Conservation (phyloP, 192 early-diverging fungal species). For the Umbelopsis ramanniana region DNA sequence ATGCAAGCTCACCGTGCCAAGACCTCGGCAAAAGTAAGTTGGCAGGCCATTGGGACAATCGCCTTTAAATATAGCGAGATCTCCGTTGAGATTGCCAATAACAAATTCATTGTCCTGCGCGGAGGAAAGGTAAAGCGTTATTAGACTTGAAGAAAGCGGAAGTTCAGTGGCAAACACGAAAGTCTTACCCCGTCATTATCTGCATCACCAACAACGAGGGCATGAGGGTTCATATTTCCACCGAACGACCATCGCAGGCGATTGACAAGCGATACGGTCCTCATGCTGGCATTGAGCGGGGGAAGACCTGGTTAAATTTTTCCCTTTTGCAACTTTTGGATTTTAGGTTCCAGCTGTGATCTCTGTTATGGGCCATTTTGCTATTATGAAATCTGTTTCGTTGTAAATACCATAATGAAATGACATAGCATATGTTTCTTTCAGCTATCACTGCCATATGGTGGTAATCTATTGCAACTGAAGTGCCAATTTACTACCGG, state of each 20-base stretch:
- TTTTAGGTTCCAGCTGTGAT: no score
- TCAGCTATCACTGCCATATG: no score
- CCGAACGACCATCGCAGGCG: conserved; percentile 55
- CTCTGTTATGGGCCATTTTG: no score
- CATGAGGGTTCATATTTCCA: conserved; percentile 63
- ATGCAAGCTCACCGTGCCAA: conserved; percentile 52
- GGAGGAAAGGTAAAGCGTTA: no score
- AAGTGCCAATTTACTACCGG: no score
- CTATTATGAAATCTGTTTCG: no score
- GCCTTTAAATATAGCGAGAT: conserved; percentile 61
- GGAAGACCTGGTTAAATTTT: background rate
- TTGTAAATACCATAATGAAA: no score
- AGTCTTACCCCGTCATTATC: conserved; percentile 57
- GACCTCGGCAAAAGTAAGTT: conserved; percentile 48
- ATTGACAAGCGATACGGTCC: conserved; percentile 60
- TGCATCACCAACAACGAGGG: conserved; percentile 61
- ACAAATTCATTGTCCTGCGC: conserved; percentile 63
- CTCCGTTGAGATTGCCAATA: conserved; percentile 61
- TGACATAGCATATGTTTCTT: no score
- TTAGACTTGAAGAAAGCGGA: no score
- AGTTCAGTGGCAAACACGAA: background rate
- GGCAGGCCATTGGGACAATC: conserved; percentile 47
- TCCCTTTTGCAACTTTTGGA: background rate
- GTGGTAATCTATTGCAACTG: no score
- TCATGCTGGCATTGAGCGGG: conserved; percentile 31